Evolutionary conservation across 1,284 basidiomycete genomes (phyloP), one percentile per base, ranked within the genome.

Genomic region (Moniliophthora roreri): DNA sequence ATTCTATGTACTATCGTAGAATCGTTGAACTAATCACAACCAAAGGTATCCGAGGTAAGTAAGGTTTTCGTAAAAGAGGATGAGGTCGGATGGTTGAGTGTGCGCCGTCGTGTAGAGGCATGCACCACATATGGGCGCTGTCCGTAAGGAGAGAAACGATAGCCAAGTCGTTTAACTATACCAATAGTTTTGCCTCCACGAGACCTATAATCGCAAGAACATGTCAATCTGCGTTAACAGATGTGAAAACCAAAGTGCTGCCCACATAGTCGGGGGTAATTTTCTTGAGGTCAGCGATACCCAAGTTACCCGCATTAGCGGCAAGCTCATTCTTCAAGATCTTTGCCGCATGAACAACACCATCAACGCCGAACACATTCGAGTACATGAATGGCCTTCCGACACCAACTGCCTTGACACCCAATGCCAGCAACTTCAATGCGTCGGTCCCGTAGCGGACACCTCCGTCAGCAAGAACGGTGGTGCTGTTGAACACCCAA

Each of bases 401-500:
- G 18, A 81, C 67, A 10, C 78, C 77, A 8, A 80, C 76, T 2
- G 82, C 87, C 6, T 76, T 83, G 2, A 87, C 87, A 20, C 87
- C 87, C 13, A 90, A 72, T 2, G 85, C 84, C 21, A 89, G 70
- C 2, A 86, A 86, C 63, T 91, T 91, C 58, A 90, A 71, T 1
- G 89, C 81, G 60, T 90, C 88, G 8, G 82, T 85, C 0, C 83
- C 84, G 32, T 49, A 61, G 58, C 85, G 76, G 2, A 89, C 81
- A 50, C 87, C 87, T 9, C 87, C 87, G 61, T 89, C 87, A 45
- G 89, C 75, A 61, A 86, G 86, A 54, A 90, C 76, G 56, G 84
- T 79, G 63, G 87, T 86, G 52, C 80, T 81, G 32, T 69, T 70
- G 58, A 72, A 70, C 23, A 69, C 68, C 69, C 72, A 73, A 9